phyloP scores from a whole-genome alignment of 2,329 filamentous ascomycete genomes.

The Xylaria sp. region DNA sequence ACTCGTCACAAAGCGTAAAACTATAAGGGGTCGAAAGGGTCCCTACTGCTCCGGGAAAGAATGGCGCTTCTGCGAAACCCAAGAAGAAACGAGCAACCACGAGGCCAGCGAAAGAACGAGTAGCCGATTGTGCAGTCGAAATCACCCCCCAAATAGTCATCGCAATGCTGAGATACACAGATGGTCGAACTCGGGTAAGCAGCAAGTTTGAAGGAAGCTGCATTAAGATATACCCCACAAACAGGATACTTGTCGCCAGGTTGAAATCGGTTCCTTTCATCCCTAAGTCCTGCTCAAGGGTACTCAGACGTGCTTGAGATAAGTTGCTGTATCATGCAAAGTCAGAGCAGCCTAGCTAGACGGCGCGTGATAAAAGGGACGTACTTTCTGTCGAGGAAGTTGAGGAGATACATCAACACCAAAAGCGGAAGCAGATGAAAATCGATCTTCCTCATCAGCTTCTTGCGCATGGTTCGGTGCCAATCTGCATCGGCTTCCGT shows the following conservation, averaged over 20 bases:
- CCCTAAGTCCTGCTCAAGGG: constrained; percentile 63
- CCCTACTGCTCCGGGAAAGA: constrained; percentile 58
- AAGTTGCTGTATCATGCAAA: constrained; percentile 55
- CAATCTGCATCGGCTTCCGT: constrained; percentile 45
- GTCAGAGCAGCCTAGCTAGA: constrained; percentile 16
- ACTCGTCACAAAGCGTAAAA: background rate
- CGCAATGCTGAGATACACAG: constrained; percentile 62
- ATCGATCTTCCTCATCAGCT: constrained; percentile 63
- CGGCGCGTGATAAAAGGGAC: background rate
- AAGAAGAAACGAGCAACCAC: constrained; percentile 61
- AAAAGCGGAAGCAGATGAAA: constrained; percentile 63
- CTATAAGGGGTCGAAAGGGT: background rate
- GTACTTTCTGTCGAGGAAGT: constrained; percentile 63
- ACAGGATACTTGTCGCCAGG: constrained; percentile 64
- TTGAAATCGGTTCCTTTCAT: constrained; percentile 69
- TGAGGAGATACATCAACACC: constrained; percentile 66
- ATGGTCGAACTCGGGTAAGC: constrained; percentile 64
- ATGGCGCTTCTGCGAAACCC: constrained; percentile 62
- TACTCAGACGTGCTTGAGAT: constrained; percentile 65
- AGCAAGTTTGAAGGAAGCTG: constrained; percentile 71
- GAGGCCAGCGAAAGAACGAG: constrained; percentile 56
- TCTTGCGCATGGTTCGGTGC: constrained; percentile 48
- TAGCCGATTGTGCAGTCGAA: constrained; percentile 60
- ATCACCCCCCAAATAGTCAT: constrained; percentile 55
- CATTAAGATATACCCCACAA: constrained; percentile 70